A percentile compares a stretch with the other conserved stretches of the same genome.
phyloP scores from a whole-genome alignment of 805 yeast genomes.

The Candida oleophila region DNA sequence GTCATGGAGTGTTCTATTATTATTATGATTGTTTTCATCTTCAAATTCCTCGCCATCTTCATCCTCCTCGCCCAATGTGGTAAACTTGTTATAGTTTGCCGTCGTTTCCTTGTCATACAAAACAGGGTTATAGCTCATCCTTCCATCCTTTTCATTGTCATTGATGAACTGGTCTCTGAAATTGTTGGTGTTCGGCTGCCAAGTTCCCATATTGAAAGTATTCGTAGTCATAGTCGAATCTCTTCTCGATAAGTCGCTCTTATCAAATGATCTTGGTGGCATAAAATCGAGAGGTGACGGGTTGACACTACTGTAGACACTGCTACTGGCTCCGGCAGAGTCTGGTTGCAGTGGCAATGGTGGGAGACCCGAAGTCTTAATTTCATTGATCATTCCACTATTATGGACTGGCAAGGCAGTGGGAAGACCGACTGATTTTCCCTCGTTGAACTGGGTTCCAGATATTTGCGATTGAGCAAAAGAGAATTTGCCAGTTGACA shows the following conservation, averaged over 20 bases:
- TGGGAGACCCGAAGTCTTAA: background rate
- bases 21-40: background rate
- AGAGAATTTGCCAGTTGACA: slow-evolving; percentile 19
- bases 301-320: background rate
- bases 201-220: slow-evolving; percentile 48
- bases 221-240: slow-evolving; percentile 29
- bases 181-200: slow-evolving; percentile 59
- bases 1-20: slow-evolving; percentile 9
- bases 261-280: background rate
- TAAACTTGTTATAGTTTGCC: slow-evolving; percentile 30
- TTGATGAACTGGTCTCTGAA: slow-evolving; percentile 49
- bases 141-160: slow-evolving; percentile 40
- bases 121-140: slow-evolving; percentile 19
- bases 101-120: slow-evolving; percentile 3
- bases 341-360: background rate
- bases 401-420: background rate
- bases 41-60: slow-evolving; percentile 8
- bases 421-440: background rate
- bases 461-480: slow-evolving; percentile 7
- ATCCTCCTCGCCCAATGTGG: slow-evolving; percentile 19
- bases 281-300: background rate
- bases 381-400: background rate
- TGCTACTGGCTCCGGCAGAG: background rate
- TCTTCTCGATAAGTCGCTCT: slow-evolving; percentile 23
- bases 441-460: background rate